Evolutionary conservation across 116 monocot genomes (phyloP).

Genomic region (Iris pallida): DNA sequence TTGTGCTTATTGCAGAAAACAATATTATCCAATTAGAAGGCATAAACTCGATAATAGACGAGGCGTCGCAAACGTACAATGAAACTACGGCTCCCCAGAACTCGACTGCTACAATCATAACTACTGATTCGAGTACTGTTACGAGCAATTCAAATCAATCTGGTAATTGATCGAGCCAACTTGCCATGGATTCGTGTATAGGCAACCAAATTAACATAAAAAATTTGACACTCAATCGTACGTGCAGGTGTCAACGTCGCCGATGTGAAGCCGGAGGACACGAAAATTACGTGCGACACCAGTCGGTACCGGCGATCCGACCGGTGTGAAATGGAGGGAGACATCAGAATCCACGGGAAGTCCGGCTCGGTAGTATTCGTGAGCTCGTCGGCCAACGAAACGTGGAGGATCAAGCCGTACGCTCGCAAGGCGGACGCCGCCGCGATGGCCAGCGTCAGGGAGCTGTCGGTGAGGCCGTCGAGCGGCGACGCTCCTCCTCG

Average conservation of each 20-base stretch:
- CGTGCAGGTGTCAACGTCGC: neutral
- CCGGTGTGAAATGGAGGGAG: conserved; percentile 40
- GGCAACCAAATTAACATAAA: too few relatives aligned
- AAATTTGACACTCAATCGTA: neutral
- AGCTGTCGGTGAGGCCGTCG: conserved; percentile 24
- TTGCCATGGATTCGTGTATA: too few relatives aligned
- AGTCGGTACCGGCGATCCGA: conserved; percentile 18
- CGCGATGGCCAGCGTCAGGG: conserved; percentile 17
- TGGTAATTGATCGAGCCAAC: too few relatives aligned
- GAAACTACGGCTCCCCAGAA: too few relatives aligned
- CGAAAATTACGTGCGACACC: conserved; percentile 26
- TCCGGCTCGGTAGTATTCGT: conserved; percentile 27
- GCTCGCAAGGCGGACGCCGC: conserved; percentile 40
- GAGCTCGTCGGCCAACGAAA: conserved; percentile 6
- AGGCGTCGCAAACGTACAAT: too few relatives aligned
- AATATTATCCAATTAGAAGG: too few relatives aligned
- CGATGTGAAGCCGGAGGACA: neutral
- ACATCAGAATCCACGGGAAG: conserved; percentile 38
- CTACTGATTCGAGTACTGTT: too few relatives aligned
- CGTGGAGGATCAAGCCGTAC: conserved; percentile 43
- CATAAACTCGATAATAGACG: too few relatives aligned
- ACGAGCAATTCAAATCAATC: too few relatives aligned
- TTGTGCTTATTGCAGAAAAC: too few relatives aligned
- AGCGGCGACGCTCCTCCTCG: conserved; percentile 11
- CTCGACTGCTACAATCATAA: too few relatives aligned